Percentiles rank a stretch among this genome's conserved stretches.
Conservation (phyloP, 352 stramenopile species). For the Pythium biforme region DNA sequence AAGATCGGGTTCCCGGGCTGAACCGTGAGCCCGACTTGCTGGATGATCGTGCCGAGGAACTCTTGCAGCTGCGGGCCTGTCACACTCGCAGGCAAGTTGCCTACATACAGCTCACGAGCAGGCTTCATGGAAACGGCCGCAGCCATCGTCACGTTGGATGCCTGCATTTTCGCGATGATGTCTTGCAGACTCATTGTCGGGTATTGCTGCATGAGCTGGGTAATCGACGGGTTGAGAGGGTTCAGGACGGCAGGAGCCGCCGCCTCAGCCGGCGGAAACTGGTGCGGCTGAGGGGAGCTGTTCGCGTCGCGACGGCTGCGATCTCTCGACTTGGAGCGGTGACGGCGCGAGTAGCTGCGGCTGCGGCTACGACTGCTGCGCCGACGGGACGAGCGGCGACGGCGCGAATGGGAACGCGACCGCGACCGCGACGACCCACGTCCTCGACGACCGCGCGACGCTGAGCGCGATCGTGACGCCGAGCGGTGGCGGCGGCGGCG, state of each 20-base stretch:
- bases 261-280: constrained; percentile 30
- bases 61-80: constrained; percentile 83
- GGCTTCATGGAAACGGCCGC: constrained; percentile 77
- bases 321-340: constrained; percentile 63
- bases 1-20: constrained; percentile 82
- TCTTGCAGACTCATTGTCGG: constrained; percentile 87
- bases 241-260: constrained; percentile 9
- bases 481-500: constrained; percentile 44
- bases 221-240: constrained; percentile 72
- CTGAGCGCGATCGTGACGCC: constrained; percentile 49
- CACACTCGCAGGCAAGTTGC: constrained; percentile 81
- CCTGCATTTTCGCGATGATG: constrained; percentile 89
- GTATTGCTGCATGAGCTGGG: constrained; percentile 88
- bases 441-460: constrained; percentile 40
- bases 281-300: constrained; percentile 44
- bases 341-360: constrained; percentile 51
- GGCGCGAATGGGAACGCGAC: constrained; percentile 54
- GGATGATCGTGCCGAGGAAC: constrained; percentile 86
- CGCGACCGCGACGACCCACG: constrained; percentile 26
- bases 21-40: constrained; percentile 76
- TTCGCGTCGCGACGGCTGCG: constrained; percentile 47
- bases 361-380: constrained; percentile 43
- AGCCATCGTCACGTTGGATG: constrained; percentile 71
- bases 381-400: constrained; percentile 40
- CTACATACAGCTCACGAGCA: constrained; percentile 81